Conservation (phyloP, 306 rosid genomes). For the Malus orientalis region DNA sequence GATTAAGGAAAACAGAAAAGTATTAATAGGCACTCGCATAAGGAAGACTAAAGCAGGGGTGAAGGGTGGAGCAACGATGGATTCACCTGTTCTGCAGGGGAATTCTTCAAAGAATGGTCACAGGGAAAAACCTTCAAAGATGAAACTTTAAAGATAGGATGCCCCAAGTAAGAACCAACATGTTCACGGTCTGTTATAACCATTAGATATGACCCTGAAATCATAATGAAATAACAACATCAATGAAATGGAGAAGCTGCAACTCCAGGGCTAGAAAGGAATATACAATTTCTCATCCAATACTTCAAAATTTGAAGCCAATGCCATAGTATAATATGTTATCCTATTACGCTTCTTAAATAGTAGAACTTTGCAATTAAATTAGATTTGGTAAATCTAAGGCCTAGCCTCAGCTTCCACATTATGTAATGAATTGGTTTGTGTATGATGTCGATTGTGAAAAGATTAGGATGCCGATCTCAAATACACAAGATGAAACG, state of each 20-base stretch:
- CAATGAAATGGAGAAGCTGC: constrained; percentile 14
- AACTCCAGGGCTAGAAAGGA: not conserved
- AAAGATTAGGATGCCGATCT: not conserved
- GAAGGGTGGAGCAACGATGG: constrained; percentile 8
- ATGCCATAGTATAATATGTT: not conserved
- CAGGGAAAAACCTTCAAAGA: constrained; percentile 79
- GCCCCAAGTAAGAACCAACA: constrained; percentile 83
- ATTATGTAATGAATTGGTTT: not conserved
- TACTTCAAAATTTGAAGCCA: not conserved
- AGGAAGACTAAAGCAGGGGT: not conserved
- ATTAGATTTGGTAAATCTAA: not conserved
- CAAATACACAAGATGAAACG: not conserved
- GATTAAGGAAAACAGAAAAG: not conserved
- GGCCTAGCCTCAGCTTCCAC: not conserved
- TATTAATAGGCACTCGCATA: not conserved
- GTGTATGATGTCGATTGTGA: not conserved
- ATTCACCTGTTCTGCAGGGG: constrained; percentile 65
- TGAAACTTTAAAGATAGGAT: constrained; percentile 65
- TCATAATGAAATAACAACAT: constrained; percentile 15
- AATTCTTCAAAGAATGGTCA: constrained; percentile 57
- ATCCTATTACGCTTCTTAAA: not conserved
- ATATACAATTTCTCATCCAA: not conserved
- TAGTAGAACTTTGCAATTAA: not conserved
- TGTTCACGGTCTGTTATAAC: constrained; percentile 63
- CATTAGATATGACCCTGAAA: constrained; percentile 70